These are phyloP conservation scores for Kurtzmaniella natalensis DNA, from an alignment of 1,139 yeast genomes.

Conservation along the genomic window DNA sequence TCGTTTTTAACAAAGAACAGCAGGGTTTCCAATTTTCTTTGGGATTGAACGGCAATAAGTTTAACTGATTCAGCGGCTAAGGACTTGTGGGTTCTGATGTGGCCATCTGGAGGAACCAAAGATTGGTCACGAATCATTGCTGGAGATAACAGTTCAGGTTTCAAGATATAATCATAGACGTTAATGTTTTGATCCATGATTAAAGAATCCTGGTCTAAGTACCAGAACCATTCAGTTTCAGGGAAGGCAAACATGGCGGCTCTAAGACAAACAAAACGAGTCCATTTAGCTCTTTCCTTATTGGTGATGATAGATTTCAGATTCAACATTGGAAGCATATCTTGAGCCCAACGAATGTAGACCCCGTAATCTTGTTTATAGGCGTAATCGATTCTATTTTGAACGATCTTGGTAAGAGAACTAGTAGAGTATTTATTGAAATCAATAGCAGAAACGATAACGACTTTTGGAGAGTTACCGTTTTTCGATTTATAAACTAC, in stretches of 20 bases:
- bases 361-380: conserved; percentile 70
- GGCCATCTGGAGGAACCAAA: conserved; percentile 61
- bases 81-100: conserved; percentile 65
- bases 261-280: conserved; percentile 53
- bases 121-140: conserved; percentile 65
- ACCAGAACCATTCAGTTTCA: conserved; percentile 79
- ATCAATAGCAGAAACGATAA: conserved; percentile 80
- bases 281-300: conserved; percentile 49
- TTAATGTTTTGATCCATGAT: conserved; percentile 64
- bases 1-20: conserved; percentile 69
- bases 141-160: conserved; percentile 52
- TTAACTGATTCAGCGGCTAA: conserved; percentile 50
- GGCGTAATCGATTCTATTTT: conserved; percentile 80
- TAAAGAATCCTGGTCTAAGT: conserved; percentile 67
- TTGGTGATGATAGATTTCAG: conserved; percentile 34
- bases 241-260: conserved; percentile 91
- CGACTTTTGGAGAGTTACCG: conserved; percentile 54
- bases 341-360: conserved; percentile 79
- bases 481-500: conserved; percentile 45
- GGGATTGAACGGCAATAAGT: conserved; percentile 65
- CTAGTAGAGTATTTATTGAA: conserved; percentile 61
- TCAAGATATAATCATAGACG: conserved; percentile 52
- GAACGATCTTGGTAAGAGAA: conserved; percentile 62
- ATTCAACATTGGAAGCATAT: conserved; percentile 59
- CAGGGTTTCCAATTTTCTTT: conserved; percentile 54